Evolutionary conservation across 1,284 basidiomycete genomes (phyloP).

Genomic region (Cutaneotrichosporon sp.): DNA sequence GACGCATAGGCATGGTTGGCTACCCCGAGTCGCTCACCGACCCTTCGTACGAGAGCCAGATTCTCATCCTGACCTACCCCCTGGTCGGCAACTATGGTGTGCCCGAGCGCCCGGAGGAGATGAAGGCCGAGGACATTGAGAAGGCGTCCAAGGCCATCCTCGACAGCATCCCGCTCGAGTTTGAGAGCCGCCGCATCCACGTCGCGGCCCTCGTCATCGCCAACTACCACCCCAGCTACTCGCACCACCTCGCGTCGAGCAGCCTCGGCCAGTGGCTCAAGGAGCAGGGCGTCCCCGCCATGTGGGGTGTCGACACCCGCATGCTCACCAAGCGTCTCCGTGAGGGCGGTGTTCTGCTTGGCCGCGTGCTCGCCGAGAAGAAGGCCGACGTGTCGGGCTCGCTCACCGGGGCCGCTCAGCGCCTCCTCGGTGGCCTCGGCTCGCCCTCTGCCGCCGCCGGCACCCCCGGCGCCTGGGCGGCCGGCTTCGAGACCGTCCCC

Average conservation of each 20-base stretch:
- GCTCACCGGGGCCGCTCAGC: conserved; percentile 47
- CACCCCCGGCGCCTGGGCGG: conserved; percentile 64
- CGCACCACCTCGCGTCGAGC: conserved; percentile 89
- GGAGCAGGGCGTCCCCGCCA: conserved; percentile 91
- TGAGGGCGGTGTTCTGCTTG: conserved; percentile 91
- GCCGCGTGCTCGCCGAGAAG: conserved; percentile 69
- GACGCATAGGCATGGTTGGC: conserved; percentile 86
- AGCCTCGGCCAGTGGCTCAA: conserved; percentile 92
- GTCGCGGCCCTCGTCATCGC: conserved; percentile 89
- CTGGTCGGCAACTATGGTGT: conserved; percentile 98
- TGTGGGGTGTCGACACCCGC: conserved; percentile 96
- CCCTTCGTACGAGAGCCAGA: conserved; percentile 98
- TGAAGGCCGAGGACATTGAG: conserved; percentile 42
- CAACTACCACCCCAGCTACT: conserved; percentile 92
- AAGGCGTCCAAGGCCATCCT: conserved; percentile 53
- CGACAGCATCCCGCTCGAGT: conserved; percentile 71
- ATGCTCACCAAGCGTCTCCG: conserved; percentile 95
- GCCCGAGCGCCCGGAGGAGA: conserved; percentile 67
- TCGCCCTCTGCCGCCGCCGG: conserved; percentile 9
- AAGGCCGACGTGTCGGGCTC: conserved; percentile 35
- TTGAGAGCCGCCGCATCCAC: conserved; percentile 95
- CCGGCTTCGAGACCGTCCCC: conserved; percentile 76
- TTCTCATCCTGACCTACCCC: conserved; percentile 96
- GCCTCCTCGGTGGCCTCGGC: conserved; percentile 50
- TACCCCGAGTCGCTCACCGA: conserved; percentile 99